Evolutionary conservation across 345 rosid species (phyloP), one percentile per base, ranked within the genome.

Genomic region (Aquilaria malaccensis): DNA sequence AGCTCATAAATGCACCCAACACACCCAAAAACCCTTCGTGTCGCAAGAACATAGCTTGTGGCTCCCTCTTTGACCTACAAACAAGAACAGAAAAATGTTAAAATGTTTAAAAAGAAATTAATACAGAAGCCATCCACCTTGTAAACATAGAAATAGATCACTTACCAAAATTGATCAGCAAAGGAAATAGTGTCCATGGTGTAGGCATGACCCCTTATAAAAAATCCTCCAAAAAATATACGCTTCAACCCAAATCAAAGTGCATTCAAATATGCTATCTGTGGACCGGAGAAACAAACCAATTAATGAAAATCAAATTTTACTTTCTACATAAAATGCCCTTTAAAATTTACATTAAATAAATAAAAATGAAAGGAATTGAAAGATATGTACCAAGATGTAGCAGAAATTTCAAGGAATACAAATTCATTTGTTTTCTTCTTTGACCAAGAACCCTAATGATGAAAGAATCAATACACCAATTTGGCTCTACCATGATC

Each of bases 141-240:
- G 48, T 45, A 60, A 59, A 61, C 29, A 22, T 64, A 56, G 30
- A 30, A 54, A 67, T 14, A n/a, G 68, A 9, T 58, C 33, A 64
- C 69, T 68, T 65, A 86, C 99, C 99, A 95, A 85, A 95, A 95
- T 0, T 95, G 91, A 72, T 90, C 89, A 61, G 99, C 97, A 81
- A 94, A 90, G 48, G 99, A 94, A n/a, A 94, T 94, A 60, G 99
- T 82, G 76, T 94, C 99, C 99, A 94, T 94, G 65, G 99, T 94
- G 80, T 94, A 94, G 51, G 99, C 99, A 82, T 94, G 99, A 33
- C 99, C 99, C 64, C 99, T 80, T 14, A 94, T 94, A 67, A 94
- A 94, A 68, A 88, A 94, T 59, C 99, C 99, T 71, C 99, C 99
- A 49, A 94, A 94, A 73, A 94, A 94, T 58, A 94, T 94, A 9